Conservation (phyloP, 2,329 filamentous ascomycete genomes). For the Colletotrichum liriopes region DNA sequence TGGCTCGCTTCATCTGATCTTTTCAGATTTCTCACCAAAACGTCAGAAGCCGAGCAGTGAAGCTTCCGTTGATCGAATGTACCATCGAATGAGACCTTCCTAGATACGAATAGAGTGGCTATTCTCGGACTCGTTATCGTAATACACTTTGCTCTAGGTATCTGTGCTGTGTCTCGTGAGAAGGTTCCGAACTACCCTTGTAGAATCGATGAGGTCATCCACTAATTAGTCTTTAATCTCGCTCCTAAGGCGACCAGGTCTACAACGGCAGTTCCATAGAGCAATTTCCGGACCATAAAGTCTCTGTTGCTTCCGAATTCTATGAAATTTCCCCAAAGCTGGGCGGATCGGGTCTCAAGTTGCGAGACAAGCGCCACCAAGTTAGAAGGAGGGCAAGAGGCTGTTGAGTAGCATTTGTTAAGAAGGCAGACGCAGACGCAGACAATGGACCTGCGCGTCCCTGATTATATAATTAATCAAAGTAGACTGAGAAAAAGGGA, state of each 20-base stretch:
- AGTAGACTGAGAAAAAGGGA: too few relatives aligned
- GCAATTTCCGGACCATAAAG: neutral
- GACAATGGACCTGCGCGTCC: too few relatives aligned
- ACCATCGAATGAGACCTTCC: neutral
- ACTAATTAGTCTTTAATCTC: too few relatives aligned
- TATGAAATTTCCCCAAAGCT: too few relatives aligned
- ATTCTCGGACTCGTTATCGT: neutral
- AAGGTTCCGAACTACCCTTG: neutral
- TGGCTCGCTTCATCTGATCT: slow-evolving; percentile 16
- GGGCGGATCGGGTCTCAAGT: too few relatives aligned
- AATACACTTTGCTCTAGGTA: neutral
- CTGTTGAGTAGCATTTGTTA: too few relatives aligned
- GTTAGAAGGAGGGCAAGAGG: too few relatives aligned
- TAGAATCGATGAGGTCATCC: neutral
- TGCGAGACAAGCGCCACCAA: too few relatives aligned
- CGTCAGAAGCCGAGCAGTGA: neutral
- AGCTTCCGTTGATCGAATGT: neutral
- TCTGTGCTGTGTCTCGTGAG: neutral
- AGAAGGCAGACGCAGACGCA: too few relatives aligned
- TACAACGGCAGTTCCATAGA: neutral
- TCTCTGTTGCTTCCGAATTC: too few relatives aligned
- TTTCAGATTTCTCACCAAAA: neutral
- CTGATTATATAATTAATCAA: neutral
- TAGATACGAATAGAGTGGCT: neutral
- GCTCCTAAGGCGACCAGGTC: neutral